A percentile compares a stretch with the other conserved stretches of the same genome.
Conservation (phyloP, 345 rosid species). For the Mallotus nudiflorus region DNA sequence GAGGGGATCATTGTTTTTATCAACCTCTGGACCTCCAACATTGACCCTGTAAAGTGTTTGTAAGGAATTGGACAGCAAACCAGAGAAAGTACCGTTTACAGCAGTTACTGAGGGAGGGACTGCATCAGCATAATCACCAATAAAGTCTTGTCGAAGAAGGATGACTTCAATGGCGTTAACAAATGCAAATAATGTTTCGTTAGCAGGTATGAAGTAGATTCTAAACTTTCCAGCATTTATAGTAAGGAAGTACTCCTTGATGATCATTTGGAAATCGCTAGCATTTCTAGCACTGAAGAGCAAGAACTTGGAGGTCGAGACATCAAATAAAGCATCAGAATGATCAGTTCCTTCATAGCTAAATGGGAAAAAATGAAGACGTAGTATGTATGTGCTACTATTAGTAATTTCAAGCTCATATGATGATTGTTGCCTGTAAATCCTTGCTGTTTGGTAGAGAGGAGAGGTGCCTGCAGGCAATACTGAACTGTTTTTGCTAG, state of each 20-base stretch:
- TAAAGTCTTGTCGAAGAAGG: neutral
- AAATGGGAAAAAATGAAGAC: slow-evolving; percentile 42
- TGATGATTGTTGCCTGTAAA: slow-evolving; percentile 32
- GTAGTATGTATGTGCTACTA: slow-evolving; percentile 40
- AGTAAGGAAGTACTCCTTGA: slow-evolving; percentile 51
- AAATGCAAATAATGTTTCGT: slow-evolving; percentile 6
- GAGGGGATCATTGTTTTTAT: neutral
- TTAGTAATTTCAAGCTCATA: slow-evolving; percentile 35
- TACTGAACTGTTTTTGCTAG: neutral
- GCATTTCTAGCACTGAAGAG: slow-evolving; percentile 24
- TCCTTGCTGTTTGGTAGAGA: slow-evolving; percentile 51
- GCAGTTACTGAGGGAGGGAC: neutral
- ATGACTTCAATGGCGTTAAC: slow-evolving; percentile 15
- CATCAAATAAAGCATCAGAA: slow-evolving; percentile 35
- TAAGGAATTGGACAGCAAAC: slow-evolving; percentile 4
- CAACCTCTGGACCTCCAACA: neutral
- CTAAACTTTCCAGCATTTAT: slow-evolving; percentile 12
- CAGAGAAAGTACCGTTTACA: neutral
- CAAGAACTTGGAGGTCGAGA: slow-evolving; percentile 28
- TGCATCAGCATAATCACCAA: neutral
- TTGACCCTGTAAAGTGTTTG: slow-evolving; percentile 13
- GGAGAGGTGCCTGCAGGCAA: neutral
- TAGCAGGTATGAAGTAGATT: neutral
- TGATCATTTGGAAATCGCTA: slow-evolving; percentile 11
- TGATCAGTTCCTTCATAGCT: slow-evolving; percentile 20